Evolutionary conservation across 2,329 filamentous ascomycete species (phyloP), one percentile per base, ranked within the genome.

Genomic region (Penicillium sp.): DNA sequence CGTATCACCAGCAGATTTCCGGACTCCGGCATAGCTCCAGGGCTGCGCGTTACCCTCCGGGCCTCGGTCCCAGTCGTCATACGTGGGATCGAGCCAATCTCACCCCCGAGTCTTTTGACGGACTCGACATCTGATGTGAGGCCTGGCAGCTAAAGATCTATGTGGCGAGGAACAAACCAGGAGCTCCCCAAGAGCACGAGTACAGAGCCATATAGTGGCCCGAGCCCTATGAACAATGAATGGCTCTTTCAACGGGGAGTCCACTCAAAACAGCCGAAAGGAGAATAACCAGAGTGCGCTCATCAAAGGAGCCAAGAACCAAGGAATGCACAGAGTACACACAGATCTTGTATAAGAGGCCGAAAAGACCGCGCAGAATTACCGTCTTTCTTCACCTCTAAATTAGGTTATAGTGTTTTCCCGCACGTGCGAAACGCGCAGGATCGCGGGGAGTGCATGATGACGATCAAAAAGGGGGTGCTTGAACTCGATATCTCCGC

Each of bases 371-470:
- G 26, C 8, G 31, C 11, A 4, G 4, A 34, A 34, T 18, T 16
- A 34, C n/a, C n/a, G n/a, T 16, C 10, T 3, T 20, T 37, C 35
- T 24, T 23, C 35, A 37, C 18, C 18, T 24, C 11, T 46, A 42
- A 44, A 50, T 51, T 55, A 51, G 47, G 49, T 56, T 57, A 54
- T 50, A 50, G 48, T 51, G 46, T 26, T 32, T 18, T 34, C 16
- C 41, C 41, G 38, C 55, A 56, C 56, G 56, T 57, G 56, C 47
- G 40, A 49, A 43, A 52, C 47, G 53, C 45, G 49, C 42, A 53
- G 42, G 42, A 57, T 55, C 54, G 56, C 55, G 56, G 55, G 55
- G 55, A 49, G 46, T 54, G 50, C 50, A 56, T 50, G 50, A 49
- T 8, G 52, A 41, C 47, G 52, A 56, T 57, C 52, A 49, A 48